Evolutionary conservation across 192 early-diverging fungal species (phyloP).

Genomic region (Powellomyces hirtus): DNA sequence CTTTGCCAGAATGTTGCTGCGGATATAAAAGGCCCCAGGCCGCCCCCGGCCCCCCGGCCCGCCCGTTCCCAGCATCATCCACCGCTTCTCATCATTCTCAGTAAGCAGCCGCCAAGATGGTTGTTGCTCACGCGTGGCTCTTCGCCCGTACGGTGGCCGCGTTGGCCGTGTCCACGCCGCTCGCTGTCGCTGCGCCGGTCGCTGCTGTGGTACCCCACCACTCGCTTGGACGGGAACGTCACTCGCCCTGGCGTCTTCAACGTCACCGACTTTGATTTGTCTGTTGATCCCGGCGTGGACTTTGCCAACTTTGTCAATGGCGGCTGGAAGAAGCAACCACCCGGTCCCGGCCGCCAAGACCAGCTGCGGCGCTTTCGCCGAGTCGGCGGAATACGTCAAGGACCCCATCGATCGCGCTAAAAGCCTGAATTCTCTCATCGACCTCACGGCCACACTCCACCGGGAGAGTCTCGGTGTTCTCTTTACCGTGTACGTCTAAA

Average conservation of each 20-base stretch:
- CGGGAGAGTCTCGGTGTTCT: neutral
- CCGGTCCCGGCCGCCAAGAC: neutral
- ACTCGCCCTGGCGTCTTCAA: neutral
- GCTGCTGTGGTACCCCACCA: neutral
- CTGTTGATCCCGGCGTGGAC: neutral
- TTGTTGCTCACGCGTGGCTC: neutral
- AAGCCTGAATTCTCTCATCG: neutral
- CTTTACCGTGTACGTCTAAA: neutral
- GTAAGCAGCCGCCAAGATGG: too few relatives aligned
- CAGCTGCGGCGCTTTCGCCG: neutral
- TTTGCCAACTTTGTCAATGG: conserved; percentile 1
- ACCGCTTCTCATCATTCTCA: too few relatives aligned
- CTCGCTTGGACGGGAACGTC: neutral
- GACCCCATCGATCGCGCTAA: neutral
- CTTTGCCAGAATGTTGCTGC: too few relatives aligned
- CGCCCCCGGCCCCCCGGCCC: too few relatives aligned
- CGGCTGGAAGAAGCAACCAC: conserved; percentile 2
- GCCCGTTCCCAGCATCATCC: too few relatives aligned
- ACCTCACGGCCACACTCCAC: neutral
- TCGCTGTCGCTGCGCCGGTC: conserved; percentile 1
- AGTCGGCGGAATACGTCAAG: neutral
- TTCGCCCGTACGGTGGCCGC: neutral
- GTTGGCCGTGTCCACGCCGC: neutral
- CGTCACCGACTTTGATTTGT: neutral
- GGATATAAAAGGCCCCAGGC: too few relatives aligned